Conservation (phyloP, 306 rosid species). For the Vigna hirtella region DNA sequence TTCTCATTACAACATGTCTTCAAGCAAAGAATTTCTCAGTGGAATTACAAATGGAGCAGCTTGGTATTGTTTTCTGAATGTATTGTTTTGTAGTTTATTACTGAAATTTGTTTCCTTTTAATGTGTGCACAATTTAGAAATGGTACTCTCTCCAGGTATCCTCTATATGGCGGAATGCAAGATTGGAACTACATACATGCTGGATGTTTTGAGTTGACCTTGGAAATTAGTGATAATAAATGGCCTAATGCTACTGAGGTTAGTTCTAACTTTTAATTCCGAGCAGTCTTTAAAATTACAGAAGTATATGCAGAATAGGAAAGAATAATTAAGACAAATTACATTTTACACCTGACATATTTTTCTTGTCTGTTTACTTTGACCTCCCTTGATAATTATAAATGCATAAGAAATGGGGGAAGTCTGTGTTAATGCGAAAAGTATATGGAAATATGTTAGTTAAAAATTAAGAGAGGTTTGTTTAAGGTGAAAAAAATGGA, state of each 20-base stretch:
- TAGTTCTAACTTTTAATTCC: constrained; percentile 38
- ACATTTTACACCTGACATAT: not conserved
- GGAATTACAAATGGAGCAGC: constrained; percentile 93
- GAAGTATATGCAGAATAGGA: not conserved
- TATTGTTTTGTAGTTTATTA: constrained; percentile 35
- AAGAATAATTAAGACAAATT: not conserved
- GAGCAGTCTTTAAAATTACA: constrained; percentile 23
- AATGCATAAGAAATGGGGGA: not conserved
- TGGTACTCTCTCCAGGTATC: constrained; percentile 75
- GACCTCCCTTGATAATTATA: not conserved
- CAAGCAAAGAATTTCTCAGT: constrained; percentile 76
- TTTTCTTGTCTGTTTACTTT: constrained; percentile 2
- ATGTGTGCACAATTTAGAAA: constrained; percentile 44
- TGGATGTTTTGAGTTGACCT: constrained; percentile 90
- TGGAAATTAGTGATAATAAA: constrained; percentile 90
- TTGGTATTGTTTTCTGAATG: constrained; percentile 65
- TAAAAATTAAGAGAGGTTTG: constrained; percentile 2
- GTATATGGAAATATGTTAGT: not conserved
- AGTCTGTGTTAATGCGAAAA: no score
- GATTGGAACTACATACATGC: constrained; percentile 93
- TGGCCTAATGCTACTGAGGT: constrained; percentile 96
- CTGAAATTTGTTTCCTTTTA: constrained; percentile 21
- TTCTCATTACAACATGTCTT: constrained; percentile 91
- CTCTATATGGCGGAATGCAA: constrained; percentile 97
- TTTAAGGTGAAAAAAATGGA: not conserved